Evolutionary conservation across 805 yeast genomes (phyloP), one percentile per base, ranked within the genome.

Genomic region (Diddensiella santjacobensis): DNA sequence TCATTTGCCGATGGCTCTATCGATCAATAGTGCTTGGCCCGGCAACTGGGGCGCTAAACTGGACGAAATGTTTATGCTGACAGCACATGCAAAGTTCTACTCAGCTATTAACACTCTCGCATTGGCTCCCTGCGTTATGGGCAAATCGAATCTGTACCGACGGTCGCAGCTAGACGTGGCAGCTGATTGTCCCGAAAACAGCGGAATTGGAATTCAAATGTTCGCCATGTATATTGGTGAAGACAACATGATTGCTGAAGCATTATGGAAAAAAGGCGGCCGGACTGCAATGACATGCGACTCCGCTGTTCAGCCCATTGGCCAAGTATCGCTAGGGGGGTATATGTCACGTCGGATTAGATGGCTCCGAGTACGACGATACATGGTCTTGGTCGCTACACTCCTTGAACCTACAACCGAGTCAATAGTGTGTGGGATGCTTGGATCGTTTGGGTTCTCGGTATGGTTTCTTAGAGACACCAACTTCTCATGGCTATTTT

Each of bases 171-270:
- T 87, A 22, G 61, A 68, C 15, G 40, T 33, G n/a, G 63, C 75
- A n/a, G 53, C 51, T 4, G 40, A 37, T 3, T 40, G 50, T 0
- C 45, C 44, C 1, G 40, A 44, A 4, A 40, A 42, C 6, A n/a
- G 15, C 8, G 66, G 64, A 15, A 51, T 48, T 15, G 85, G 91
- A 0, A 71, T 89, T 38, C 73, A 80, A 44, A 78, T 80, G 49
- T 88, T 89, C 64, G 80, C 95, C 4, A 71, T 80, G 48, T 89
- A 83, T 62, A 88, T 88, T 59, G 96, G 96, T 3, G 96, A 88
- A 62, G 96, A 88, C 64, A 88, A 88, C 64, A 85, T 87, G 95
- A 88, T 88, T 53, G 95, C 87, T 3, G 87, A 86, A 42, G 86
- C 88, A 0, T 62, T 88, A 15, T 88, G 96, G 96, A 79, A 80